Conservation (phyloP, 352 stramenopile genomes). For the Globisporangium nodosum region DNA sequence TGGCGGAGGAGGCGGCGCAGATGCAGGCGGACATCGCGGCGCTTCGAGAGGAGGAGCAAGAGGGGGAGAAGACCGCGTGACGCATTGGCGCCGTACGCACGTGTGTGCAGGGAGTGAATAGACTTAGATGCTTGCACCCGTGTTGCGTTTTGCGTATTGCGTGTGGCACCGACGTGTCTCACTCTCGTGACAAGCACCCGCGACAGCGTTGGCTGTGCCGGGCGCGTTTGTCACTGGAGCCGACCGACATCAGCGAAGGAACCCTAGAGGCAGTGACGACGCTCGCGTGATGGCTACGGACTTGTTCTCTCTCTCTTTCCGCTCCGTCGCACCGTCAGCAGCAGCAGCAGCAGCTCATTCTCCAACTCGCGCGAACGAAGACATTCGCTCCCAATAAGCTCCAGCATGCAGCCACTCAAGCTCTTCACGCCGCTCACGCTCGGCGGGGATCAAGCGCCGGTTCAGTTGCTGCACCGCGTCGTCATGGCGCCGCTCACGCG, state of each 20-base stretch:
- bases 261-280: too few species aligned
- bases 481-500: conserved; percentile 64
- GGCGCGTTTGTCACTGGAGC: too few species aligned
- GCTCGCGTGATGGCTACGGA: too few species aligned
- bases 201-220: too few species aligned
- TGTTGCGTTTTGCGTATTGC: too few species aligned
- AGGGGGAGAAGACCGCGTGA: neutral
- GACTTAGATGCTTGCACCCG: too few species aligned
- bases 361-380: neutral
- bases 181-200: too few species aligned
- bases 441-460: conserved; percentile 26
- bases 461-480: conserved; percentile 47
- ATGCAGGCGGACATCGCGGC: conserved; percentile 10
- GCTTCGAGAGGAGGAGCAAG: neutral
- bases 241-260: too few species aligned
- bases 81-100: neutral
- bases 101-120: too few species aligned
- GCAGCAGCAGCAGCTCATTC: neutral
- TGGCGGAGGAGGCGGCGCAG: conserved; percentile 17
- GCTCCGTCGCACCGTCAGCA: too few species aligned
- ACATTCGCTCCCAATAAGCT: neutral
- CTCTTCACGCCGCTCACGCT: conserved; percentile 42
- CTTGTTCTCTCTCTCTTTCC: too few species aligned
- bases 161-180: too few species aligned
- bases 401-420: conserved; percentile 12